phyloP scores from a whole-genome alignment of 2,329 filamentous ascomycete species.

The Fulvia fulva region DNA sequence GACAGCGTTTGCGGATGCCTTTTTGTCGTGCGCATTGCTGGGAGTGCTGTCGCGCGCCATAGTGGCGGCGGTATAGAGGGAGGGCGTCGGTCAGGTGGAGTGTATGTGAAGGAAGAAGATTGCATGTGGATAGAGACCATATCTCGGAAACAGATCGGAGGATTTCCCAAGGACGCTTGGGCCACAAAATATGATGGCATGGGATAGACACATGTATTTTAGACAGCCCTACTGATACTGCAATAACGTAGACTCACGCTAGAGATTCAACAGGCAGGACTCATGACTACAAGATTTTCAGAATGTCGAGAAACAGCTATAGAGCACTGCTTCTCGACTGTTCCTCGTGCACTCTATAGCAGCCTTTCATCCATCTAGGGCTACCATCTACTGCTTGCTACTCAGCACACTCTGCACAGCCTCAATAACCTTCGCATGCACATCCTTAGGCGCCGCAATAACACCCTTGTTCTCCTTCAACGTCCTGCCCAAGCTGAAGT shows the following conservation, averaged over 20 bases:
- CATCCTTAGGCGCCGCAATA: conserved; percentile 73
- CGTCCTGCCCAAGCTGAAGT: conserved; percentile 84
- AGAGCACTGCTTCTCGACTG: not conserved
- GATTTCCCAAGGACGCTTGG: not conserved
- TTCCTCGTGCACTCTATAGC: not conserved
- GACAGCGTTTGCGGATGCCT: conserved; percentile 37
- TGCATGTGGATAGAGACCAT: not conserved
- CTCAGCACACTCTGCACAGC: conserved; percentile 77
- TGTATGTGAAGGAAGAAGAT: not conserved
- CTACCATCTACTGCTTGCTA: conserved; percentile 35
- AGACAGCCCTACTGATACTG: not conserved
- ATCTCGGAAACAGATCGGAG: not conserved
- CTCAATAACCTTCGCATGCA: conserved; percentile 72
- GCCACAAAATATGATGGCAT: not conserved
- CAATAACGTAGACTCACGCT: not conserved
- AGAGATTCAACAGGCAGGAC: no score
- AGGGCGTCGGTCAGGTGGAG: not conserved
- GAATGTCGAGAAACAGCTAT: not conserved
- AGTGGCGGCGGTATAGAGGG: conserved; percentile 1
- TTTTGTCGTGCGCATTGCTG: not conserved
- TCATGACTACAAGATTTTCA: no score
- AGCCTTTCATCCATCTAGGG: not conserved
- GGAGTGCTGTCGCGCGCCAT: conserved; percentile 2
- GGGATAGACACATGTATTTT: not conserved
- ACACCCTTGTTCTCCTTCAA: conserved; percentile 89